phyloP scores from a whole-genome alignment of 768 basidiomycete species.

The Kwoniella botswanensis region DNA sequence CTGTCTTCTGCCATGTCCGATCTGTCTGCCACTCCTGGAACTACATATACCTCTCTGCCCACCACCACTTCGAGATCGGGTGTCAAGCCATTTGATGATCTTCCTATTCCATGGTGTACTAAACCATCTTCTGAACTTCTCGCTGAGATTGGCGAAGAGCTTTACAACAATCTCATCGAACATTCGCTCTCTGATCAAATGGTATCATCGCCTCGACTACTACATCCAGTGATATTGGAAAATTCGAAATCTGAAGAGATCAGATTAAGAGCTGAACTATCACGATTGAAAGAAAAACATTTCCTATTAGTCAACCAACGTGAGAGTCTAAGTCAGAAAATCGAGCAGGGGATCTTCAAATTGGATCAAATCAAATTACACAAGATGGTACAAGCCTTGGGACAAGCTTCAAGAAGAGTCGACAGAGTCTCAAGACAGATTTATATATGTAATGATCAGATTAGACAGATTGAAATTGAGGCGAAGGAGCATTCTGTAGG shows the following conservation, averaged over 20 bases:
- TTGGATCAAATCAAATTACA: constrained; percentile 2
- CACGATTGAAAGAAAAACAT: constrained; percentile 27
- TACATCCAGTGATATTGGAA: constrained; percentile 18
- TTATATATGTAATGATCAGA: constrained; percentile 45
- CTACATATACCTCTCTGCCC: background rate
- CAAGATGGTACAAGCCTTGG: constrained; percentile 18
- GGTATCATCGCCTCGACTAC: constrained; percentile 9
- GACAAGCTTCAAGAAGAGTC: constrained; percentile 18
- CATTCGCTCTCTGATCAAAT: background rate
- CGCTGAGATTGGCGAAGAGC: background rate
- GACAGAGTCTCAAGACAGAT: constrained; percentile 41
- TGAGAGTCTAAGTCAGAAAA: constrained; percentile 11
- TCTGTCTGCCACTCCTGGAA: constrained; percentile 1
- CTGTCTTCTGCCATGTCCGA: background rate
- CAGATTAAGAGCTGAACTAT: constrained; percentile 26
- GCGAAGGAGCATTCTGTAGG: constrained; percentile 29
- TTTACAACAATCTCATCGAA: constrained; percentile 8
- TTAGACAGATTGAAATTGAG: constrained; percentile 38
- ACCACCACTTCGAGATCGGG: background rate
- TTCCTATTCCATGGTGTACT: constrained; percentile 39
- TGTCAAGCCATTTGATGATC: constrained; percentile 24
- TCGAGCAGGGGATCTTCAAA: constrained; percentile 11
- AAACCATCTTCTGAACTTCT: constrained; percentile 9
- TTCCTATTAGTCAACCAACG: constrained; percentile 21
- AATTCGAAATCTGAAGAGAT: constrained; percentile 19